Evolutionary conservation across 2,329 filamentous ascomycete genomes (phyloP).

Genomic region (Penicillium sp.): DNA sequence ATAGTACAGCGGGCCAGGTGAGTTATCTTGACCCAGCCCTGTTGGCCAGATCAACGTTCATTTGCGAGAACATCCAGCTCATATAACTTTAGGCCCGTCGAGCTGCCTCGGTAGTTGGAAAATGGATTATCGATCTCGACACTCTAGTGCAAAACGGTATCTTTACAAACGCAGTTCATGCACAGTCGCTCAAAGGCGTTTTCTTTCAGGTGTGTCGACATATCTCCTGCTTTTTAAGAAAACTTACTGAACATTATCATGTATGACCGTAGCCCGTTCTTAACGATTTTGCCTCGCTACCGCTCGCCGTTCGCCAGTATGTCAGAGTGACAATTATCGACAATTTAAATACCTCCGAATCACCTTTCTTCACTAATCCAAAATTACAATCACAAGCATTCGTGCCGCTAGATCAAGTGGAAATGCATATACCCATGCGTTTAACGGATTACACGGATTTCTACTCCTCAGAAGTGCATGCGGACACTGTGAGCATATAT

Average conservation of each 20-base stretch:
- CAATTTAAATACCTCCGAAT: neutral
- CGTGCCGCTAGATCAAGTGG: neutral
- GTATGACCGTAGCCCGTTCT: neutral
- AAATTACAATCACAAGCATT: neutral
- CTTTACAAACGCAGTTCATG: neutral
- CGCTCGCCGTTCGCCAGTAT: neutral
- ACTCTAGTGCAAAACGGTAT: neutral
- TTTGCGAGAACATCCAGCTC: neutral
- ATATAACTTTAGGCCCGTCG: neutral
- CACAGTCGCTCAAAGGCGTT: neutral
- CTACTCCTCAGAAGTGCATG: conserved; percentile 4
- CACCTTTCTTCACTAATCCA: neutral
- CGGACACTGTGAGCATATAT: neutral
- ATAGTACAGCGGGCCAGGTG: neutral
- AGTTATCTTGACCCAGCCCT: neutral
- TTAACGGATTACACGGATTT: conserved; percentile 6
- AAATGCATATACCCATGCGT: conserved; percentile 5
- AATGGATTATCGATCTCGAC: neutral
- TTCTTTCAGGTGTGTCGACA: neutral
- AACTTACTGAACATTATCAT: neutral
- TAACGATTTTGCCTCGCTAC: neutral
- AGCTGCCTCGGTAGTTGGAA: neutral
- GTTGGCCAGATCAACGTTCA: neutral
- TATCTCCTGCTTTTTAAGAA: too few relatives aligned
- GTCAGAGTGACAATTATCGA: neutral